phyloP scores from a whole-genome alignment of 1,139 yeast species.

The Yamadazyma pseudoaaseri region DNA sequence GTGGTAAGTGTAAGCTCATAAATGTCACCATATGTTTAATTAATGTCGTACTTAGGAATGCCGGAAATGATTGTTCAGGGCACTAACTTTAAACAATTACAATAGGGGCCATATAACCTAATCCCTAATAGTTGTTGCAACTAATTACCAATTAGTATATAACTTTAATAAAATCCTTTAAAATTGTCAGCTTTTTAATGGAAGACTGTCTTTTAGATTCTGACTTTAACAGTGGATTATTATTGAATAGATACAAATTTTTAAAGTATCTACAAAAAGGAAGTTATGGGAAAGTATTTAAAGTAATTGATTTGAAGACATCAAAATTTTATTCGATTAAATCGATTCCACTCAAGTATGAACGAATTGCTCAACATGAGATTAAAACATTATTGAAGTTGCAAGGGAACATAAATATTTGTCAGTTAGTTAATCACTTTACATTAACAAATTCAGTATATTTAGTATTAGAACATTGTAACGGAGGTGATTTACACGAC shows the following conservation, averaged over 20 bases:
- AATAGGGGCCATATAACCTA: constrained; percentile 1
- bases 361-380: constrained; percentile 46
- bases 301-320: constrained; percentile 37
- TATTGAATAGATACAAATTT: constrained; percentile 2
- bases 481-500: constrained; percentile 33
- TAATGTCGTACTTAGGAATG: constrained; percentile 2
- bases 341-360: constrained; percentile 12
- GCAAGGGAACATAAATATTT: constrained; percentile 36
- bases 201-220: constrained; percentile 1
- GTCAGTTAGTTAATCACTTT: constrained; percentile 43
- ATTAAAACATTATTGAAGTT: constrained; percentile 39
- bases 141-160: too few relatives aligned
- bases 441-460: constrained; percentile 40
- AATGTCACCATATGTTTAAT: too few relatives aligned
- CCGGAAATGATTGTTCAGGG: neutral
- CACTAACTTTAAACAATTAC: neutral
- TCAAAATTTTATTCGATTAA: constrained; percentile 35
- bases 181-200: too few relatives aligned
- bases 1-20: too few relatives aligned
- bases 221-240: constrained; percentile 2
- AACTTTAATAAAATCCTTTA: too few relatives aligned
- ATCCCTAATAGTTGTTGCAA: too few relatives aligned
- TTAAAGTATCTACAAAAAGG: constrained; percentile 41
- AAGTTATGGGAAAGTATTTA: constrained; percentile 52
- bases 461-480: constrained; percentile 50